Conservation (phyloP, 139 green algal genomes). For the Diplosphaera chodatii region DNA sequence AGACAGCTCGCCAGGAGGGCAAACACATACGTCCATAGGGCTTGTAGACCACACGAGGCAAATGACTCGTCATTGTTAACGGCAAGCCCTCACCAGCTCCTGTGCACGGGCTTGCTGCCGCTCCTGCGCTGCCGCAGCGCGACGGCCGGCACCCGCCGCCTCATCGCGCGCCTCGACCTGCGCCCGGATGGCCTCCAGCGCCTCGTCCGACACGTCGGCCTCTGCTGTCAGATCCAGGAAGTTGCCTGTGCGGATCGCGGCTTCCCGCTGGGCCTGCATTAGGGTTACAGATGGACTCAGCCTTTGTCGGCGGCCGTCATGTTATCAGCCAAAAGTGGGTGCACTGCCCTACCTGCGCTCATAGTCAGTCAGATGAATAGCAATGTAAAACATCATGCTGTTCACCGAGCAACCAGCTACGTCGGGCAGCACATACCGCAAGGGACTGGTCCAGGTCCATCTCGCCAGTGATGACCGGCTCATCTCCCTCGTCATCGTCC, state of each 20-base stretch:
- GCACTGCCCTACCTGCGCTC: too few relatives aligned
- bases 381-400: too few relatives aligned
- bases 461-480: constrained; percentile 24
- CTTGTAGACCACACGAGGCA: too few relatives aligned
- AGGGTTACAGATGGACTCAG: too few relatives aligned
- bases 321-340: too few relatives aligned
- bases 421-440: constrained; percentile 13
- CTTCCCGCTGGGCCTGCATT: not conserved
- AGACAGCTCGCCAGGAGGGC: too few relatives aligned
- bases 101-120: not conserved
- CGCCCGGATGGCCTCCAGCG: not conserved
- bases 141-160: not conserved
- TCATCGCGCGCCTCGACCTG: not conserved
- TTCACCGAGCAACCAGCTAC: not conserved
- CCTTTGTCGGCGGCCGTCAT: too few relatives aligned
- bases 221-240: constrained; percentile 15
- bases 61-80: too few relatives aligned
- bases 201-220: not conserved
- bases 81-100: not conserved
- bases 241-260: not conserved
- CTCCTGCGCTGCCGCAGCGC: not conserved
- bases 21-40: too few relatives aligned
- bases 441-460: constrained; percentile 28
- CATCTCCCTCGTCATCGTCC: constrained; percentile 34
- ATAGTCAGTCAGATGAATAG: too few relatives aligned